phyloP scores from a whole-genome alignment of 768 basidiomycete genomes.

The Termitomyces eurrhizus region DNA sequence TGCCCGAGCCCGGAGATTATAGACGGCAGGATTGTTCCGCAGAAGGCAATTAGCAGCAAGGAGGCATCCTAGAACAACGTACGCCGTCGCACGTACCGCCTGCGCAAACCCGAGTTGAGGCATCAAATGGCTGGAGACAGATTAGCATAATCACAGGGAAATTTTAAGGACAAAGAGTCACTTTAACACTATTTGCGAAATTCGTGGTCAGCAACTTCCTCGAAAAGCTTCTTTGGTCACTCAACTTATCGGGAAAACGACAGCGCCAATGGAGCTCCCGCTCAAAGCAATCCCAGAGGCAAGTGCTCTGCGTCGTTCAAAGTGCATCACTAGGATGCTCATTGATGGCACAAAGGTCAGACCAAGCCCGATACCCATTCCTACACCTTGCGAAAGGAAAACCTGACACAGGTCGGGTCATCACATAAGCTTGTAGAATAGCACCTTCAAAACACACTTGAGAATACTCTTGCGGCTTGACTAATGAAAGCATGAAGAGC shows the following conservation, averaged over 20 bases:
- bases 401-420: conserved; percentile 11
- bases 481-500: conserved; percentile 37
- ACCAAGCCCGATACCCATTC: conserved; percentile 36
- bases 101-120: conserved; percentile 22
- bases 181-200: conserved; percentile 20
- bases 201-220: not conserved
- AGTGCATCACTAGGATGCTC: conserved; percentile 40
- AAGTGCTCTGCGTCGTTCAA: conserved; percentile 32
- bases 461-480: conserved; percentile 32
- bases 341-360: conserved; percentile 36
- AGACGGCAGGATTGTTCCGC: conserved; percentile 14
- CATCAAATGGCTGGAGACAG: conserved; percentile 16
- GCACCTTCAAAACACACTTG: conserved; percentile 10
- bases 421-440: not conserved
- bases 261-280: conserved; percentile 30
- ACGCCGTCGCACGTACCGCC: conserved; percentile 27
- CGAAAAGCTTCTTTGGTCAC: not conserved
- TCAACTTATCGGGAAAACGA: conserved; percentile 30
- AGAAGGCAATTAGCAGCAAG: conserved; percentile 26
- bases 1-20: not conserved
- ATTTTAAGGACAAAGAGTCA: conserved; percentile 2
- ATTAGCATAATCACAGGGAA: not conserved
- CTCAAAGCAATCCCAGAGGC: conserved; percentile 42
- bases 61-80: conserved; percentile 22
- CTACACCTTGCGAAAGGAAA: conserved; percentile 20